A percentile compares a stretch with the other conserved stretches of the same genome.
Evolutionary conservation across 2,329 filamentous ascomycete species (phyloP).

Genomic region (Scorias spongiosa): DNA sequence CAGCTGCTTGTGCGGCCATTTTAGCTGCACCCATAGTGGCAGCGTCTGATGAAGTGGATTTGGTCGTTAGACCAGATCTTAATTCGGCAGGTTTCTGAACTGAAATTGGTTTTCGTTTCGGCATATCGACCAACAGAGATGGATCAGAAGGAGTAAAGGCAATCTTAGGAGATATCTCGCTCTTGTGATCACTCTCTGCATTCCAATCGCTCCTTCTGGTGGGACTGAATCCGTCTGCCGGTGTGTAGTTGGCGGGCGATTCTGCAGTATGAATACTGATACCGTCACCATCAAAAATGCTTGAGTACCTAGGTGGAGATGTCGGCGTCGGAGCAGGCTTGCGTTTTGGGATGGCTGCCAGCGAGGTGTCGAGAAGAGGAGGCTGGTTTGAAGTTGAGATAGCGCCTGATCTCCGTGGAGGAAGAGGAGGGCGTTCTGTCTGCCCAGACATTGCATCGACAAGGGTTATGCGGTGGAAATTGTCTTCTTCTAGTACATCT

Average conservation of each 20-base stretch:
- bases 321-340: slow-evolving; percentile 9
- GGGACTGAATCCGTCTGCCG: slow-evolving; percentile 24
- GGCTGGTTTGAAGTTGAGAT: neutral
- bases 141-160: slow-evolving; percentile 10
- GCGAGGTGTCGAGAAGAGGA: slow-evolving; percentile 1
- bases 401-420: slow-evolving; percentile 1
- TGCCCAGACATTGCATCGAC: slow-evolving; percentile 20
- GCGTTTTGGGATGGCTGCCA: slow-evolving; percentile 5
- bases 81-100: slow-evolving; percentile 2
- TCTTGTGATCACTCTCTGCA: neutral
- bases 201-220: slow-evolving; percentile 18
- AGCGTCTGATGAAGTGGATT: slow-evolving; percentile 5
- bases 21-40: slow-evolving; percentile 6
- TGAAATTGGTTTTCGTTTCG: slow-evolving; percentile 29
- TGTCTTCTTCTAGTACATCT: slow-evolving; percentile 11
- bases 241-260: slow-evolving; percentile 25
- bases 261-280: slow-evolving; percentile 17
- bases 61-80: slow-evolving; percentile 1
- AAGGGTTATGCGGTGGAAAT: slow-evolving; percentile 28
- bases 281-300: slow-evolving; percentile 23
- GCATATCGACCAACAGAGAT: slow-evolving; percentile 23
- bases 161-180: slow-evolving; percentile 2
- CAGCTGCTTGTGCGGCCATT: slow-evolving; percentile 3
- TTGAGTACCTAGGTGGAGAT: slow-evolving; percentile 30
- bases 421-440: slow-evolving; percentile 4